phyloP scores from a whole-genome alignment of 768 basidiomycete genomes.

The Xanthoconium stramineum region DNA sequence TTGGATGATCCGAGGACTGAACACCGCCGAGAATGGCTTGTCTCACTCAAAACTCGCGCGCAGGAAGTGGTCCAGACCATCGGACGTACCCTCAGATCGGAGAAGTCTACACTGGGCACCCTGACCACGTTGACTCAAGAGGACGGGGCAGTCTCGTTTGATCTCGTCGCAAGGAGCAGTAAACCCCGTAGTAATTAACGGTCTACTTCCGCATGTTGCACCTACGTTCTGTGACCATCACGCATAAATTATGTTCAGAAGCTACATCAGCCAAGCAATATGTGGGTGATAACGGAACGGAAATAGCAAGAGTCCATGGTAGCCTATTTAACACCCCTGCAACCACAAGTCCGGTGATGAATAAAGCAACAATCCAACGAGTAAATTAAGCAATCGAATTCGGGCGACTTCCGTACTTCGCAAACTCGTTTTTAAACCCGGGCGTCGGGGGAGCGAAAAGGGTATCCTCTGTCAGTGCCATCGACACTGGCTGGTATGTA shows the following conservation, averaged over 20 bases:
- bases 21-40: constrained; percentile 17
- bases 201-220: constrained; percentile 4
- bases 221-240: not conserved
- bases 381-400: constrained; percentile 37
- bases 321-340: not conserved
- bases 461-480: constrained; percentile 45
- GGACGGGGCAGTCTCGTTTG: constrained; percentile 29
- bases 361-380: not conserved
- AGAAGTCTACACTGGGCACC: constrained; percentile 27
- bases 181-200: constrained; percentile 24
- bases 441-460: constrained; percentile 54
- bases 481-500: constrained; percentile 70
- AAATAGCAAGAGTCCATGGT: constrained; percentile 6
- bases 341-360: constrained; percentile 7
- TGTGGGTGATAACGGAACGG: not conserved
- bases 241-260: constrained; percentile 1
- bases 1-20: constrained; percentile 17
- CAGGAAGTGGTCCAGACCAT: constrained; percentile 12
- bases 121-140: constrained; percentile 19
- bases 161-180: constrained; percentile 27
- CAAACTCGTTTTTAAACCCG: constrained; percentile 43
- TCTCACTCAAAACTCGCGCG: constrained; percentile 19
- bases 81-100: constrained; percentile 13
- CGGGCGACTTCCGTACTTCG: constrained; percentile 37
- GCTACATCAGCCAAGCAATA: constrained; percentile 10